These are phyloP conservation scores for Podospora conica DNA, from an alignment of 495 filamentous ascomycete species.

Conservation along the genomic window DNA sequence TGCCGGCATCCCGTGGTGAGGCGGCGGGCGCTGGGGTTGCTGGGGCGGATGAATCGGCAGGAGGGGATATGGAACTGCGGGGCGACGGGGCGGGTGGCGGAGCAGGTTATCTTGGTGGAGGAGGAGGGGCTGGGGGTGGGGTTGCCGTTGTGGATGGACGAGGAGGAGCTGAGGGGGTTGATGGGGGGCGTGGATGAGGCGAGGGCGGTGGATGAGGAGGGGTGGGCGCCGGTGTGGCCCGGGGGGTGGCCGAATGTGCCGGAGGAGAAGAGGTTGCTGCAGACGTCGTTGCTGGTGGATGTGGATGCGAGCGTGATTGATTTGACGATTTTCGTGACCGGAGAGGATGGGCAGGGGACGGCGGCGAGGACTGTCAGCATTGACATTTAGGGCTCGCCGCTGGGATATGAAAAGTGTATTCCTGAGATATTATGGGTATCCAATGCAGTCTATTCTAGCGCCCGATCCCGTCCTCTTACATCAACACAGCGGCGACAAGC, in stretches of 20 bases:
- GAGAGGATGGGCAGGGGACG: background rate
- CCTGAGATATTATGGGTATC: background rate
- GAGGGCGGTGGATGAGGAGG: background rate
- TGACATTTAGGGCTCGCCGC: background rate
- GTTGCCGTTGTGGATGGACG: slow-evolving; percentile 1
- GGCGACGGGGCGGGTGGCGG: slow-evolving; percentile 7
- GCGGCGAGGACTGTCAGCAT: background rate
- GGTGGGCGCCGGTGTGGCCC: background rate
- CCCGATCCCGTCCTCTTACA: background rate
- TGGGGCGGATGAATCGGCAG: slow-evolving; percentile 15
- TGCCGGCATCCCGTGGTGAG: slow-evolving; percentile 19
- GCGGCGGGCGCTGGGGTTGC: slow-evolving; percentile 12
- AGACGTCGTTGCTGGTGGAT: slow-evolving; percentile 35
- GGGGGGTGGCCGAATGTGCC: slow-evolving; percentile 12
- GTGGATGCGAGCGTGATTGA: slow-evolving; percentile 37
- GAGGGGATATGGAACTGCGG: slow-evolving; percentile 21
- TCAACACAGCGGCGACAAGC: background rate
- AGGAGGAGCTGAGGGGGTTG: background rate
- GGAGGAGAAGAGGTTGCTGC: slow-evolving; percentile 14
- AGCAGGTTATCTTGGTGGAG: slow-evolving; percentile 9
- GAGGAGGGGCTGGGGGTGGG: slow-evolving; percentile 15
- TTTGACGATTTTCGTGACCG: slow-evolving; percentile 10
- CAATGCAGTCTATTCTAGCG: background rate
- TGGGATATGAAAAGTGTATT: background rate
- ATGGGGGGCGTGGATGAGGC: background rate